Evolutionary conservation across 345 rosid genomes (phyloP).

Genomic region (Salix purpurea): DNA sequence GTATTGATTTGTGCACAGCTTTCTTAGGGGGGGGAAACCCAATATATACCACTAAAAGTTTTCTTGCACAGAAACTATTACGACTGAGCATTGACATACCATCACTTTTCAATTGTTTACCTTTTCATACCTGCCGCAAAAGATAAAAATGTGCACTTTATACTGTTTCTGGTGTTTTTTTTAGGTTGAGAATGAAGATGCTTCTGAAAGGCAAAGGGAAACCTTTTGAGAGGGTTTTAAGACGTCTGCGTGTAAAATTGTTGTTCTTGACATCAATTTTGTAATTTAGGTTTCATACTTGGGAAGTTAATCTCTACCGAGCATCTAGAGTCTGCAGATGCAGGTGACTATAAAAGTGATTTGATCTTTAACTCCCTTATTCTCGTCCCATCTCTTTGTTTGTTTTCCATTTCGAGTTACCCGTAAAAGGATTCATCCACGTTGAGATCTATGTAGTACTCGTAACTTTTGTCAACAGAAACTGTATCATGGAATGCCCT

Average conservation of each 20-base stretch:
- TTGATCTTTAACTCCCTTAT: too few species aligned
- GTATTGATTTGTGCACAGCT: too few species aligned
- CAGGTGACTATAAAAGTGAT: neutral
- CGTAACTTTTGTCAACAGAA: too few species aligned
- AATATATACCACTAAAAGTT: too few species aligned
- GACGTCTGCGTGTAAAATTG: neutral
- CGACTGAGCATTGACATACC: neutral
- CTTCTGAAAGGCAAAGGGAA: constrained; percentile 37
- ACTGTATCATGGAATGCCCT: too few species aligned
- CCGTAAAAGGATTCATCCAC: neutral
- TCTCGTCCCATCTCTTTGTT: neutral
- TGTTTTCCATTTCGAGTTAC: neutral
- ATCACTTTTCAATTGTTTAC: neutral
- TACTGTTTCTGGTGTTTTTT: neutral
- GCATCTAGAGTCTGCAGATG: neutral
- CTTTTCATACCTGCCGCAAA: neutral
- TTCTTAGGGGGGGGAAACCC: too few species aligned
- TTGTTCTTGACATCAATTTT: neutral
- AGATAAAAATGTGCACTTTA: neutral
- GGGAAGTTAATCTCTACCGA: neutral
- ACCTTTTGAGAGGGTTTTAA: constrained; percentile 19
- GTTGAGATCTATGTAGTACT: too few species aligned
- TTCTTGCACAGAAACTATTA: too few species aligned
- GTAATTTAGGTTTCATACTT: neutral
- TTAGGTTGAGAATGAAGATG: constrained; percentile 65